Conservation (phyloP, 2,329 filamentous ascomycete genomes). For the Aureobasidium sp. region DNA sequence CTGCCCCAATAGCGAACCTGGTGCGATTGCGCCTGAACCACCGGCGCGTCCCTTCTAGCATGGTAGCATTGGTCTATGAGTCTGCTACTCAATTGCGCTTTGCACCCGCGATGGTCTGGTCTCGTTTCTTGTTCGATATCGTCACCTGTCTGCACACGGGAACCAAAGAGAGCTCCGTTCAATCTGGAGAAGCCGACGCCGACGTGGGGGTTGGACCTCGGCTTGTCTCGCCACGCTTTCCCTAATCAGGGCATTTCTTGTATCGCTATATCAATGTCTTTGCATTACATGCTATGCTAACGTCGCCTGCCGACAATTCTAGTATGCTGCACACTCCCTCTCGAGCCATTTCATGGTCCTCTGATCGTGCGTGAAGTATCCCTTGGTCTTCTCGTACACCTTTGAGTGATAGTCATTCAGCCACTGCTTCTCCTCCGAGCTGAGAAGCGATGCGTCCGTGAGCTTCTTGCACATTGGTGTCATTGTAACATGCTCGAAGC, state of each 20-base stretch:
- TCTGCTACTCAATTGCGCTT: not conserved
- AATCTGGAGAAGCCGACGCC: not conserved
- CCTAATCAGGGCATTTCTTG: not conserved
- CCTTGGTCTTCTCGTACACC: slow-evolving; percentile 73
- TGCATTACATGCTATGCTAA: not conserved
- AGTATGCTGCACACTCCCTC: slow-evolving; percentile 65
- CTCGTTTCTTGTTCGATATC: not conserved
- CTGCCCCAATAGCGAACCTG: slow-evolving; percentile 78
- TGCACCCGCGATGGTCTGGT: not conserved
- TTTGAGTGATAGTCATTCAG: slow-evolving; percentile 79
- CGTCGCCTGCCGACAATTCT: not conserved
- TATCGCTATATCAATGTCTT: not conserved
- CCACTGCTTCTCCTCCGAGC: slow-evolving; percentile 70
- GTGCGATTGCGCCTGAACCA: slow-evolving; percentile 92
- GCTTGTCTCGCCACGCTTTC: slow-evolving; percentile 1
- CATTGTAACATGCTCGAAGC: slow-evolving; percentile 97
- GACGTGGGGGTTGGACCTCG: slow-evolving; percentile 7
- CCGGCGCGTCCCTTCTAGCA: slow-evolving; percentile 69
- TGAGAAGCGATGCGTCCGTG: slow-evolving; percentile 68
- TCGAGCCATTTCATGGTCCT: slow-evolving; percentile 73
- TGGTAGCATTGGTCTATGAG: slow-evolving; percentile 28
- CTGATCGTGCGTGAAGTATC: slow-evolving; percentile 65
- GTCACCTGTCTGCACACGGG: not conserved
- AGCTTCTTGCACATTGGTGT: slow-evolving; percentile 87
- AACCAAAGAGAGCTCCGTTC: not conserved